These are phyloP conservation scores for Rhizopus arrhizus DNA, from an alignment of 371 early-diverging fungal species.

Conservation along the genomic window DNA sequence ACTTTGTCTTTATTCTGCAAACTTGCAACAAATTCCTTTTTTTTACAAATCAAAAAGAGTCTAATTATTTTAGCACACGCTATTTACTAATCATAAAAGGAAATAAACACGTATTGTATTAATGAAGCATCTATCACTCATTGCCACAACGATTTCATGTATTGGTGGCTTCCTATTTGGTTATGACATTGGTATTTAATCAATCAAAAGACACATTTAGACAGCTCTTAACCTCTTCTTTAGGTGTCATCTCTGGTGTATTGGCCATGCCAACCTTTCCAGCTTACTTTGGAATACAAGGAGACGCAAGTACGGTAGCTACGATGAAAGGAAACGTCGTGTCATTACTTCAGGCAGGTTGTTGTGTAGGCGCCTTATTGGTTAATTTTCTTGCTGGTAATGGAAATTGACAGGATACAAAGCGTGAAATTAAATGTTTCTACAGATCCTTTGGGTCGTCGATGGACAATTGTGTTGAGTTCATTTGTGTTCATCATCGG, in stretches of 20 bases:
- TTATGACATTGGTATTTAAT: conserved; percentile 46
- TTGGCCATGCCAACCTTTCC: conserved; percentile 51
- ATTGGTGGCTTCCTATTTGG: conserved; percentile 54
- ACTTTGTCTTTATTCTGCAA: no score
- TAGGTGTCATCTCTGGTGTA: conserved; percentile 41
- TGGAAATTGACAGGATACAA: neutral
- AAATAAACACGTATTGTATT: neutral
- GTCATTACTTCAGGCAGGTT: conserved; percentile 47
- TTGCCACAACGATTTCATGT: conserved; percentile 48
- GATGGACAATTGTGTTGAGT: conserved; percentile 38
- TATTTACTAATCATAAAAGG: neutral
- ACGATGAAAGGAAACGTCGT: conserved; percentile 48
- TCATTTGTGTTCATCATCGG: conserved; percentile 40
- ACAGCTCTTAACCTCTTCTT: neutral
- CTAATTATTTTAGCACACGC: neutral
- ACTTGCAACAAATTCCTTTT: no score
- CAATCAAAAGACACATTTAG: no score
- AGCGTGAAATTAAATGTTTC: neutral
- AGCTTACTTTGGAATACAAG: conserved; percentile 37
- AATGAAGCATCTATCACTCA: conserved; percentile 43
- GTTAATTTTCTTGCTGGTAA: conserved; percentile 49
- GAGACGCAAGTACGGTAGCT: conserved; percentile 30
- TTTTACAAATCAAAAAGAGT: neutral
- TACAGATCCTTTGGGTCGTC: conserved; percentile 46
- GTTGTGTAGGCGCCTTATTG: conserved; percentile 44